Base-by-base conservation (phyloP, 2,329 filamentous ascomycete species). In the Mariannaea sp. region DNA sequence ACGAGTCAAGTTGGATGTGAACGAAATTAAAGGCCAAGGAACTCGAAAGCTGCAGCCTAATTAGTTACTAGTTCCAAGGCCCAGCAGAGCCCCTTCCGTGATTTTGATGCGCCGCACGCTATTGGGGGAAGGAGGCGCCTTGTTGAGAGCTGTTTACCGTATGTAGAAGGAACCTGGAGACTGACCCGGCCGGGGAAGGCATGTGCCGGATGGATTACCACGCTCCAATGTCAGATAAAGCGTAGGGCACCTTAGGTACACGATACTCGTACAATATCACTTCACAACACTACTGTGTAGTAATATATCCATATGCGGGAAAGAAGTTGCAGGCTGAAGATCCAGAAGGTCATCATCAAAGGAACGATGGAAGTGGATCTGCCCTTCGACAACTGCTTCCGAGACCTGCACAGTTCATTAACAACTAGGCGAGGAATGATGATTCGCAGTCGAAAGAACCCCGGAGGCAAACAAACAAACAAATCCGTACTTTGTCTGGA, bases 71-170 rank as follows among this genome's bases (percentile, higher is more conserved):
- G 30, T 13, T n/a, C 30, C 24, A 17, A 36, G 22, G 26, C 16
- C 27, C 27, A 47, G 17, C 24, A 51, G 49, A 52, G 42, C 49
- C 36, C 49, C n/a, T n/a, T n/a, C n/a, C 22, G 38, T 48, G 9
- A 24, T 16, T 35, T 35, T 35, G 7, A 35, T 16, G 17, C 35
- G 22, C 13, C 33, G 16, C 7, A 38, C 8, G 16, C 30, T 19
- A 20, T 32, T 43, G 40, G 24, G 33, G 50, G 17, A 30, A 42
- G 38, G 19, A 16, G 5, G 9, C 13, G 14, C 14, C 43, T 38
- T 32, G 27, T 53, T 29, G 36, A 53, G 39, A 53, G 39, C 39
- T 40, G 51, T 40, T 53, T 53, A 49, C 51, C 32, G 29, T 19
- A 49, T 42, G 30, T 9, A 43, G 44, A 40, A 49, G 51, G 51